Conservation (phyloP, 140 eudicot species). For the Erigeron philadelphicus region DNA sequence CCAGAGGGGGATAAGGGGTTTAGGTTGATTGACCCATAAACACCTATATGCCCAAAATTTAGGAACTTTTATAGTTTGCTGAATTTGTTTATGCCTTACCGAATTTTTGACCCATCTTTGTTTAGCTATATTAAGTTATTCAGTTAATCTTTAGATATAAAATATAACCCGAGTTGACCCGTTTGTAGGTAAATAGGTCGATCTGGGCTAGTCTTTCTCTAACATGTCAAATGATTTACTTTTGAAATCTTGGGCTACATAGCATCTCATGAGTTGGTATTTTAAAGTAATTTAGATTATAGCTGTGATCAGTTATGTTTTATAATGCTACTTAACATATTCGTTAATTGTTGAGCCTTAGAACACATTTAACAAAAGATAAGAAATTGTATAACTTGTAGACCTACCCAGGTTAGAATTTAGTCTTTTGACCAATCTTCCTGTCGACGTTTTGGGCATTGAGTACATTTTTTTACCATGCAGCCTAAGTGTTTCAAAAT, state of each 20-base stretch:
- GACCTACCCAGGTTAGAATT: too few species aligned
- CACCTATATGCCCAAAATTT: background rate
- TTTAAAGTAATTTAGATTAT: too few species aligned
- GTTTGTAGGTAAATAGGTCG: background rate
- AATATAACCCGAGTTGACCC: background rate
- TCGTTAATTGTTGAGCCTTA: too few species aligned
- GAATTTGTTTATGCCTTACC: background rate
- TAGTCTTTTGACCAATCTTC: background rate
- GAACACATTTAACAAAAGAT: too few species aligned
- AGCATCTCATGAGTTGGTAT: too few species aligned
- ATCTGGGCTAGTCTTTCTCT: too few species aligned
- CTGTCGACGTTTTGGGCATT: background rate
- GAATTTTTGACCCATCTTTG: background rate
- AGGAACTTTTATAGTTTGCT: background rate
- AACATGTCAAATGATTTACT: background rate
- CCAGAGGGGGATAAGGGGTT: background rate
- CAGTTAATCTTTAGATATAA: background rate
- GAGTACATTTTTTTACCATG: constrained; percentile 13
- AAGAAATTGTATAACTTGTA: too few species aligned
- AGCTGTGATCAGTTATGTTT: too few species aligned
- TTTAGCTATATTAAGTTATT: background rate
- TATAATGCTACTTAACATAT: too few species aligned
- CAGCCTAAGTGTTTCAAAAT: constrained; percentile 87
- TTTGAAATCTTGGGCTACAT: too few species aligned
- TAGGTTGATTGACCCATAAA: background rate